Evolutionary conservation across 441 rosid species (phyloP), one percentile per base, ranked within the genome.

Genomic region (Pelargonium australe): DNA sequence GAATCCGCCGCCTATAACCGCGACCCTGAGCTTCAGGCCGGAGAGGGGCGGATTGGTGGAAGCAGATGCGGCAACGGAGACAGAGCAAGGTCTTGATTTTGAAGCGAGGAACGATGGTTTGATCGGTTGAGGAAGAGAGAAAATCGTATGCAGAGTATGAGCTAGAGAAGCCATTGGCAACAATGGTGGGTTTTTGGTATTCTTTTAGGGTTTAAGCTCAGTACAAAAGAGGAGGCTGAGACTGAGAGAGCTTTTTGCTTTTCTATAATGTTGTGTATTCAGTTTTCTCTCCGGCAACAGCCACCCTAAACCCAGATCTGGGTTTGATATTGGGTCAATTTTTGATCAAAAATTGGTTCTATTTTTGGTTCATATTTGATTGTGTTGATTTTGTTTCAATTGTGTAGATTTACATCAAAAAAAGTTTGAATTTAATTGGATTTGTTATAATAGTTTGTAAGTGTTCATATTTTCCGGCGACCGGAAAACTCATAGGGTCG

Each of bases 1-100:
- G 0, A 85, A 89, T 3, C 94, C 89, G 11, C 89, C 89, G 0
- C 88, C 90, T 13, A 82, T 79, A 19, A 86, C 87, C 7, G 87
- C 87, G 10, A 72, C 86, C 1, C 87, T 83, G 8, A 85, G 86
- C 70, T 76, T 82, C n/a, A 87, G 69, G 68, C 83, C 83, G 0
- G 74, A 37, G 28, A 82, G 74, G n/a, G 68, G 53, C 2, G 70
- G 58, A 64, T 68, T 62, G 69, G 74, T 62, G 16, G 58, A 70
- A 45, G 53, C 66, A 3, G 77, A 60, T 41, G 83, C 72, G 25
- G 72, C 20, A 34, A 75, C 55, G 58, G 74, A 12, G 53, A 73
- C 34, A 64, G 40, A 20, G 17, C 19, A 49, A 37, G 69, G 72
- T 31, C 25, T 72, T 0, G 49, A 14, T 13, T 14, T 13, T 0